Conservation (phyloP, 176 grass and related monocot genomes). For the Cymbopogon citratus region DNA sequence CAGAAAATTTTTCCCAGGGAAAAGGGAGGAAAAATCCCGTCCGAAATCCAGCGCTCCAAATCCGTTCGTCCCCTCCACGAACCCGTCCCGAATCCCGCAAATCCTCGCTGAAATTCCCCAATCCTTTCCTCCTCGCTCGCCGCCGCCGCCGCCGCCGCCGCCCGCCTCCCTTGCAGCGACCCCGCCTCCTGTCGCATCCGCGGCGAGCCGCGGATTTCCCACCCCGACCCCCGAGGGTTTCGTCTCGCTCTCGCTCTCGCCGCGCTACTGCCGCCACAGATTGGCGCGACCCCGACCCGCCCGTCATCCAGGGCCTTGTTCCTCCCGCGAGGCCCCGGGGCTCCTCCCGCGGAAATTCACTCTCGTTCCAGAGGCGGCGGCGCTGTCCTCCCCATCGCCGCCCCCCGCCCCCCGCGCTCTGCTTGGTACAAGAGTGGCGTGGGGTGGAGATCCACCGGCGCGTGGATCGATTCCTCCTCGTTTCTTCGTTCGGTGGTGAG, state of each 20-base stretch:
- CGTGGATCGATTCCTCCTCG: constrained; percentile 11
- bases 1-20: constrained; percentile 17
- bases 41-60: constrained; percentile 31
- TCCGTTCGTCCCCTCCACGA: not conserved
- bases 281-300: constrained; percentile 1
- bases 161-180: not conserved
- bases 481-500: constrained; percentile 6
- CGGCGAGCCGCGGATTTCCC: constrained; percentile 20
- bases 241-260: not conserved
- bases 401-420: not conserved
- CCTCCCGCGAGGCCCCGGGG: not conserved
- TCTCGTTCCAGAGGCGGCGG: not conserved
- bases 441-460: constrained; percentile 18
- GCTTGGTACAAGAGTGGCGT: constrained; percentile 3
- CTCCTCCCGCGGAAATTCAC: constrained; percentile 4
- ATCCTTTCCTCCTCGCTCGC: not conserved
- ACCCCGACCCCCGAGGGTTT: not conserved
- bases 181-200: not conserved
- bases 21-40: constrained; percentile 35
- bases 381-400: not conserved
- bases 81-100: constrained; percentile 16
- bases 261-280: not conserved
- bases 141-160: constrained; percentile 12
- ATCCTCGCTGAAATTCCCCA: constrained; percentile 23
- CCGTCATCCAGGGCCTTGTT: not conserved